Base-by-base conservation (phyloP, 257 asterid genomes). In the Fraxinus anomala region DNA sequence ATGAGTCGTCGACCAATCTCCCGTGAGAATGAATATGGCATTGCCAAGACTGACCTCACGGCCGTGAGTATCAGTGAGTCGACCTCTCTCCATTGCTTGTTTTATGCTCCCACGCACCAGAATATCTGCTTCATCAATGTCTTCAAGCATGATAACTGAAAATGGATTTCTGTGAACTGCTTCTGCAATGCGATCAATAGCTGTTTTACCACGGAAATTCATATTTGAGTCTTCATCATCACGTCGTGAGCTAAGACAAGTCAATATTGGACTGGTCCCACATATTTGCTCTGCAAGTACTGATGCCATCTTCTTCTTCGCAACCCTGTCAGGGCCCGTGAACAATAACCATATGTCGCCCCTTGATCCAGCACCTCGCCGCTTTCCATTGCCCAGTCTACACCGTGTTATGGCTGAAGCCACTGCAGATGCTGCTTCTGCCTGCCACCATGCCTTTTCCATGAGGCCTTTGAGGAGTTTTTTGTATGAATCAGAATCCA, bases 401-500 rank as follows among this genome's bases (percentile, higher is more conserved):
- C 97, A 89, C 23, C 86, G 79, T 1, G 97, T 85, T 56, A 95
- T 80, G 37, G 98, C 89, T 1, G 94, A 86, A 65, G 98, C 97
- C 42, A 95, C 89, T 0, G 83, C 80, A 2, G 96, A 83, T 51
- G 98, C 93, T 0, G 99, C 98, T 33, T 93, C 97, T 5, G 86
- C 88, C 81, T 95, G 98, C 99, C 99, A 95, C 99, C 99, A 95
- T 0, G 98, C 98, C 69, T 82, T 87, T 83, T 86, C 98, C 98
- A 91, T 90, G 59, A 95, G 92, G 51, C 94, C 92, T 82, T 93
- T 91, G 76, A 89, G 90, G 74, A 95, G 96, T 78, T 85, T 91
- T 42, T 95, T 95, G 87, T 87, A 95, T 0, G 93, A 77, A 71
- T 88, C 96, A n/a, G 91, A 89, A 79, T 95, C 99, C 79, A 85